Evolutionary conservation across 228 moss, liverwort and hornwort species (phyloP).

Genomic region (Sphagnum fallax): DNA sequence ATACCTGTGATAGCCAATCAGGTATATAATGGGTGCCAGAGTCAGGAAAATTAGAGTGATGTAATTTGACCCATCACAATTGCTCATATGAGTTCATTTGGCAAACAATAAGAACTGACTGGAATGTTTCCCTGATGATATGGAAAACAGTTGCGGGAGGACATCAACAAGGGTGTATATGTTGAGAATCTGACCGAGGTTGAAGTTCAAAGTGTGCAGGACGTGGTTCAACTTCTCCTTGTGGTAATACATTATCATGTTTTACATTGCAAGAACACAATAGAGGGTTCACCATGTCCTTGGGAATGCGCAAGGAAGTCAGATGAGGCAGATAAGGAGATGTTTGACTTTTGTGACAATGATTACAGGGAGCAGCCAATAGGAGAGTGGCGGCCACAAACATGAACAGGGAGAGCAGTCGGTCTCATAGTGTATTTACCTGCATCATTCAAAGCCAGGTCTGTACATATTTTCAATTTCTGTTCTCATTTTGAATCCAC

Average conservation of each 20-base stretch:
- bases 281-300: too few relatives aligned
- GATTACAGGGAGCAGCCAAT: constrained; percentile 70
- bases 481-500: too few relatives aligned
- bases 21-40: not conserved
- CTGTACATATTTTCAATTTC: not conserved
- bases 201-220: constrained; percentile 77
- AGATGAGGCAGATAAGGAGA: not conserved
- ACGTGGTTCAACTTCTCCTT: constrained; percentile 80
- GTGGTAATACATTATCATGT: constrained; percentile 34
- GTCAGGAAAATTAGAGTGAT: not conserved
- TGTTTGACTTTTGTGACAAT: not conserved
- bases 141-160: constrained; percentile 75
- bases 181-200: constrained; percentile 89
- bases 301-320: not conserved
- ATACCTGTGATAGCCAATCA: not conserved
- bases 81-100: too few relatives aligned
- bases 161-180: constrained; percentile 89
- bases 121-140: too few relatives aligned
- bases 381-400: constrained; percentile 91
- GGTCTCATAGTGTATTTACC: constrained; percentile 95
- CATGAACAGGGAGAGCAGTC: constrained; percentile 98
- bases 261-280: not conserved
- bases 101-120: too few relatives aligned
- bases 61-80: not conserved
- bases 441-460: constrained; percentile 98